phyloP scores from a whole-genome alignment of 768 basidiomycete genomes.

The Leccinum barrowsii region DNA sequence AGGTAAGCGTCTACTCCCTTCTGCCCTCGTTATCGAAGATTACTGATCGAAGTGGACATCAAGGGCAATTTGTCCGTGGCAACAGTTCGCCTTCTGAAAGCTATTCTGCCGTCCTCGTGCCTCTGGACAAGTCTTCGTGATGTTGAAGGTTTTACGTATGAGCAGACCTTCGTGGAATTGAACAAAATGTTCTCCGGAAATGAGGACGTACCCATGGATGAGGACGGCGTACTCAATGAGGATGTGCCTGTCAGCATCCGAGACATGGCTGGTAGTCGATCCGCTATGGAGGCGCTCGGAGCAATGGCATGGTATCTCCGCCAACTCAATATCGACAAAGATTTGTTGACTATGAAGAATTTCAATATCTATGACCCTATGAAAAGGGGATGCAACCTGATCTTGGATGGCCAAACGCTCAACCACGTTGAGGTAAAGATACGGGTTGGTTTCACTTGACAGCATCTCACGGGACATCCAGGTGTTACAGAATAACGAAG shows the following conservation, averaged over 20 bases:
- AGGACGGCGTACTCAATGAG: conserved; percentile 34
- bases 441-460: neutral
- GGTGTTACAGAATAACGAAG: conserved; percentile 91
- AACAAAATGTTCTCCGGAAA: conserved; percentile 56
- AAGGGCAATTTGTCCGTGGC: conserved; percentile 85
- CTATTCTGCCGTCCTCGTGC: conserved; percentile 73
- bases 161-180: conserved; percentile 66
- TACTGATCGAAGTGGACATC: neutral
- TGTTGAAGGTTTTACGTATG: conserved; percentile 78
- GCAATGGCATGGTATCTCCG: conserved; percentile 93
- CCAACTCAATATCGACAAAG: conserved; percentile 93
- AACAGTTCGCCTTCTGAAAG: conserved; percentile 79
- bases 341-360: conserved; percentile 92
- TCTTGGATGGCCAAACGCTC: conserved; percentile 92
- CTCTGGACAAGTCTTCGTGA: conserved; percentile 86
- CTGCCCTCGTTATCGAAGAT: neutral
- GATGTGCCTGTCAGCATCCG: conserved; percentile 70
- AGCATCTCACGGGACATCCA: conserved; percentile 23
- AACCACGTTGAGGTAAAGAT: conserved; percentile 83
- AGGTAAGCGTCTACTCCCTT: conserved; percentile 45
- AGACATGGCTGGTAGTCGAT: conserved; percentile 59
- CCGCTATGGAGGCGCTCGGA: conserved; percentile 83
- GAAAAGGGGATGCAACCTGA: conserved; percentile 78
- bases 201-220: conserved; percentile 45
- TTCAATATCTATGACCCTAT: conserved; percentile 98